Conservation (phyloP, 257 asterid genomes). For the Ehretia macrophylla region DNA sequence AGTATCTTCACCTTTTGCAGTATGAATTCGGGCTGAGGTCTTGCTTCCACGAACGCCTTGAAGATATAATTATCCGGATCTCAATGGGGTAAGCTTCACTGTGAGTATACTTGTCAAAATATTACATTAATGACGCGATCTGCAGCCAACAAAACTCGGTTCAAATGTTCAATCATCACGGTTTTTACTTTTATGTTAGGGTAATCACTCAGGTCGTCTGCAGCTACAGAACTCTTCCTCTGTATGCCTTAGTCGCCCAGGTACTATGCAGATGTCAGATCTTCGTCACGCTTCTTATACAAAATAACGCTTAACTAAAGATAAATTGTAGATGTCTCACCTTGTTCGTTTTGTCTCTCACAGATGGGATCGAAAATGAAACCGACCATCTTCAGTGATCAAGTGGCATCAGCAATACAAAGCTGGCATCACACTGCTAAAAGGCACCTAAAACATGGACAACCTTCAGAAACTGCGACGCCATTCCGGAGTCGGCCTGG, state of each 20-base stretch:
- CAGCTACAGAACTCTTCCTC: slow-evolving; percentile 91
- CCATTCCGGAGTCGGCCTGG: slow-evolving; percentile 55
- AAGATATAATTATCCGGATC: slow-evolving; percentile 70
- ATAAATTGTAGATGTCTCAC: too few species aligned
- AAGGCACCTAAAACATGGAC: slow-evolving; percentile 60
- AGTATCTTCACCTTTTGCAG: slow-evolving; percentile 25
- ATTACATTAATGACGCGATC: too few species aligned
- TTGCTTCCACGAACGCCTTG: slow-evolving; percentile 73
- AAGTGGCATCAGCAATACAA: slow-evolving; percentile 67
- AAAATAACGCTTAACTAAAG: too few species aligned
- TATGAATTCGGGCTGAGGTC: slow-evolving; percentile 72
- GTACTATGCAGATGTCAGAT: slow-evolving; percentile 31
- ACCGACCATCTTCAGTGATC: slow-evolving; percentile 75
- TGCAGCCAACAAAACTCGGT: neutral
- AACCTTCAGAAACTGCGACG: slow-evolving; percentile 29
- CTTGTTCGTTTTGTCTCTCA: neutral
- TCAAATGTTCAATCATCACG: neutral
- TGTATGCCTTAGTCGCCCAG: slow-evolving; percentile 95
- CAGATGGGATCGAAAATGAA: slow-evolving; percentile 97
- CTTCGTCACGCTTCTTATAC: neutral
- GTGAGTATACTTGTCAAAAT: neutral
- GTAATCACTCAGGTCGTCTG: slow-evolving; percentile 69
- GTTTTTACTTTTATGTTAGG: slow-evolving; percentile 26
- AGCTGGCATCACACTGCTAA: slow-evolving; percentile 89
- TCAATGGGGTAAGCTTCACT: slow-evolving; percentile 66